Evolutionary conservation across 1,139 yeast species (phyloP).

Genomic region (Candida gigantensis): DNA sequence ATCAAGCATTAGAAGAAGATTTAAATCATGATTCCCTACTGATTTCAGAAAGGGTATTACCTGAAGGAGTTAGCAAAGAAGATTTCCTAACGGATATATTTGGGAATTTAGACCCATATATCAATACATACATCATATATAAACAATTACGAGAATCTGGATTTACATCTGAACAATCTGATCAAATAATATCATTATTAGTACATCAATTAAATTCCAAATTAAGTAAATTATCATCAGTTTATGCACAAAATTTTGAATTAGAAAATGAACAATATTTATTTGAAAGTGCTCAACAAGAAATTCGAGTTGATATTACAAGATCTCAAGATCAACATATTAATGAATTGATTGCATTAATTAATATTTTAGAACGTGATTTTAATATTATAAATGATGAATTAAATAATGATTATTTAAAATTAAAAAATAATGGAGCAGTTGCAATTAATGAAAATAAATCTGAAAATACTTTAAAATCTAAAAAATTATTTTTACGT

Average conservation of each 20-base stretch:
- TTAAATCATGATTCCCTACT: slow-evolving; percentile 2
- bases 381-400: slow-evolving; percentile 75
- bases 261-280: slow-evolving; percentile 84
- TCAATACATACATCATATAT: slow-evolving; percentile 52
- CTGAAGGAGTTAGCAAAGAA: slow-evolving; percentile 11
- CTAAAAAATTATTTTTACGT: slow-evolving; percentile 65
- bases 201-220: slow-evolving; percentile 53
- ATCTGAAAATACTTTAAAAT: slow-evolving; percentile 78
- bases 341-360: slow-evolving; percentile 65
- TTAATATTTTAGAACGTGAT: slow-evolving; percentile 71
- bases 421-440: slow-evolving; percentile 71
- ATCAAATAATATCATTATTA: slow-evolving; percentile 50
- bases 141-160: slow-evolving; percentile 45
- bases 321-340: slow-evolving; percentile 71
- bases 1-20: background rate
- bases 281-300: slow-evolving; percentile 92
- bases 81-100: slow-evolving; percentile 36
- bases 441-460: slow-evolving; percentile 86
- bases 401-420: slow-evolving; percentile 67
- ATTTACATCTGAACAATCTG: slow-evolving; percentile 56
- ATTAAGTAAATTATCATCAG: slow-evolving; percentile 56
- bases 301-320: slow-evolving; percentile 76
- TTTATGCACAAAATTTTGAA: slow-evolving; percentile 66
- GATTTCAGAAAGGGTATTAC: slow-evolving; percentile 9
- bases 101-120: slow-evolving; percentile 48